A percentile compares a stretch with the other conserved stretches of the same genome.
phyloP scores from a whole-genome alignment of 306 rosid species.

The Cucumis cinereus region DNA sequence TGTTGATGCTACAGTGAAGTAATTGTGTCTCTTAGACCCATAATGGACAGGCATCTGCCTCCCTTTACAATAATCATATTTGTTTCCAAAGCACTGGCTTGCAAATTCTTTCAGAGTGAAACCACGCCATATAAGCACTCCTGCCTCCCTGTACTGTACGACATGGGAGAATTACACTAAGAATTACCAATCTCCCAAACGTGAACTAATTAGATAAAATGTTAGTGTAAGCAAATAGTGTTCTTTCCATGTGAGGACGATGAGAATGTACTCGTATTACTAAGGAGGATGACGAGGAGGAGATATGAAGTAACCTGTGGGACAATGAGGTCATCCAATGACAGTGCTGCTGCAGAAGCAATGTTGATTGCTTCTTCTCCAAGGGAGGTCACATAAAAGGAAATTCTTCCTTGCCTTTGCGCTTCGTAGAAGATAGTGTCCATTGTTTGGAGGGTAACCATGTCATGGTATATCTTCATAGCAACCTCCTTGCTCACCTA shows the following conservation, averaged over 20 bases:
- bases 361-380: slow-evolving; percentile 87
- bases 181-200: not conserved
- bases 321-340: slow-evolving; percentile 52
- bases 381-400: slow-evolving; percentile 56
- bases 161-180: not conserved
- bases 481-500: slow-evolving; percentile 55
- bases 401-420: slow-evolving; percentile 91
- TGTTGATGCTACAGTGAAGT: slow-evolving; percentile 72
- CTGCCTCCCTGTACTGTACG: slow-evolving; percentile 79
- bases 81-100: slow-evolving; percentile 66
- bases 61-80: slow-evolving; percentile 75
- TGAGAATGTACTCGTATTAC: not conserved
- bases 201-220: not conserved
- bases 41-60: slow-evolving; percentile 93
- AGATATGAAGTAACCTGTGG: slow-evolving; percentile 54
- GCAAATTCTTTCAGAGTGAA: slow-evolving; percentile 80
- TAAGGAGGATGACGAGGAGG: not conserved
- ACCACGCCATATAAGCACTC: slow-evolving; percentile 88
- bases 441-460: slow-evolving; percentile 83
- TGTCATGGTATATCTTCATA: slow-evolving; percentile 54
- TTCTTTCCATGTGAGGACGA: not conserved
- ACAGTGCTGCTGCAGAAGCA: slow-evolving; percentile 83
- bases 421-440: slow-evolving; percentile 81
- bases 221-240: not conserved
- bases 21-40: slow-evolving; percentile 74